phyloP scores from a whole-genome alignment of 2,329 filamentous ascomycete genomes.

The Exophiala mesophila region DNA sequence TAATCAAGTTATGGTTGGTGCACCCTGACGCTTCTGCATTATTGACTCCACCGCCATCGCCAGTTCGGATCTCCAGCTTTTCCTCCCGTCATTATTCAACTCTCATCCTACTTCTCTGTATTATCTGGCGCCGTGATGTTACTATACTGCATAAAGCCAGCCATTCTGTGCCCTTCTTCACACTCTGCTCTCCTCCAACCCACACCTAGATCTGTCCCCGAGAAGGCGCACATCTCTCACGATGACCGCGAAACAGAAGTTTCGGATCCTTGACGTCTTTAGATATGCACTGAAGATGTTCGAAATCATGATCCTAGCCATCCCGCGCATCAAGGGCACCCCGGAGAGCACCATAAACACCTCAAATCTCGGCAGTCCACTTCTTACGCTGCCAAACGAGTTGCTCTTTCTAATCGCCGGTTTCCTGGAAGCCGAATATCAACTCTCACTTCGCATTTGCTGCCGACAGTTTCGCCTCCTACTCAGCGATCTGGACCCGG shows the following conservation, averaged over 20 bases:
- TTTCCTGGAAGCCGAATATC: background rate
- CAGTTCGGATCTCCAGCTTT: too few species aligned
- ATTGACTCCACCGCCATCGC: too few species aligned
- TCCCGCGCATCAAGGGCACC: slow-evolving; percentile 6
- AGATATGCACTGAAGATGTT: slow-evolving; percentile 8
- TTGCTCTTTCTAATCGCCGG: background rate
- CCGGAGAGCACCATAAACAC: background rate
- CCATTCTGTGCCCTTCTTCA: slow-evolving; percentile 3
- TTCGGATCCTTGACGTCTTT: slow-evolving; percentile 7
- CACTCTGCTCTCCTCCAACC: slow-evolving; percentile 5
- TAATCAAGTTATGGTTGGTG: too few species aligned
- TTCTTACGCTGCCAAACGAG: background rate
- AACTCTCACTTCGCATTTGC: background rate
- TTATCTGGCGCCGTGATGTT: too few species aligned
- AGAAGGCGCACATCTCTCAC: slow-evolving; percentile 7
- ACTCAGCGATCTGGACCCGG: slow-evolving; percentile 13
- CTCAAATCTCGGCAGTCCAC: background rate
- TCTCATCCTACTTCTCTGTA: too few species aligned
- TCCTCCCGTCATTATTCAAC: too few species aligned
- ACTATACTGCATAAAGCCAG: slow-evolving; percentile 2
- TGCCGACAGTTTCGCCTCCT: slow-evolving; percentile 16
- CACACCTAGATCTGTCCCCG: slow-evolving; percentile 8
- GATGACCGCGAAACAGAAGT: slow-evolving; percentile 5
- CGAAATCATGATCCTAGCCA: slow-evolving; percentile 5
- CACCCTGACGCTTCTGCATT: too few species aligned